Percentiles rank a stretch among this genome's conserved stretches.
phyloP scores from a whole-genome alignment of 345 rosid species.

The Hibiscus syriacus region DNA sequence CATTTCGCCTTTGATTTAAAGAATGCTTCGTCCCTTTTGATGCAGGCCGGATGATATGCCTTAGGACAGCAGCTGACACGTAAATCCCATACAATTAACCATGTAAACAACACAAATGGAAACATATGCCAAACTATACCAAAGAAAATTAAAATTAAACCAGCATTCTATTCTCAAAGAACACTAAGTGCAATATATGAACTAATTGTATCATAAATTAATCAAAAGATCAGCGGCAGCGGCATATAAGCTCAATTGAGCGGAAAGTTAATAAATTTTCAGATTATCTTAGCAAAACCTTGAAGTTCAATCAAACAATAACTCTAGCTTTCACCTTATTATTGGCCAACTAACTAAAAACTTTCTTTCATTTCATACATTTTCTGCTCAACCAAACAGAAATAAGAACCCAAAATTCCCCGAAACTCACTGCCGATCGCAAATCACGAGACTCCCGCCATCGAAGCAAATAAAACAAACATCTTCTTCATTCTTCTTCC shows the following conservation, averaged over 20 bases:
- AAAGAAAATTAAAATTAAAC: too few relatives aligned
- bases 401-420: background rate
- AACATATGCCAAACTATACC: too few relatives aligned
- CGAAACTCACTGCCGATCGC: conserved; percentile 82
- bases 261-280: background rate
- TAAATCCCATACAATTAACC: conserved; percentile 12
- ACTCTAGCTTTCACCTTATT: too few relatives aligned
- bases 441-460: too few relatives aligned
- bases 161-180: too few relatives aligned
- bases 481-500: conserved; percentile 71
- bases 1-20: conserved; percentile 83
- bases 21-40: conserved; percentile 82
- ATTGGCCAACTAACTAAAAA: background rate
- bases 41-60: conserved; percentile 95
- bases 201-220: too few relatives aligned
- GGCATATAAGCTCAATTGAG: background rate
- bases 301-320: too few relatives aligned
- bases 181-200: background rate
- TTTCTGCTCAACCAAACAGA: conserved; percentile 1
- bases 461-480: conserved; percentile 98
- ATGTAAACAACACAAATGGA: too few relatives aligned
- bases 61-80: conserved; percentile 85
- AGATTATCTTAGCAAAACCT: too few relatives aligned
- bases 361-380: background rate
- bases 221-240: too few relatives aligned